Percentiles rank a stretch among this genome's conserved stretches.
Conservation (phyloP, 805 yeast genomes). For the Ogataea corticis region DNA sequence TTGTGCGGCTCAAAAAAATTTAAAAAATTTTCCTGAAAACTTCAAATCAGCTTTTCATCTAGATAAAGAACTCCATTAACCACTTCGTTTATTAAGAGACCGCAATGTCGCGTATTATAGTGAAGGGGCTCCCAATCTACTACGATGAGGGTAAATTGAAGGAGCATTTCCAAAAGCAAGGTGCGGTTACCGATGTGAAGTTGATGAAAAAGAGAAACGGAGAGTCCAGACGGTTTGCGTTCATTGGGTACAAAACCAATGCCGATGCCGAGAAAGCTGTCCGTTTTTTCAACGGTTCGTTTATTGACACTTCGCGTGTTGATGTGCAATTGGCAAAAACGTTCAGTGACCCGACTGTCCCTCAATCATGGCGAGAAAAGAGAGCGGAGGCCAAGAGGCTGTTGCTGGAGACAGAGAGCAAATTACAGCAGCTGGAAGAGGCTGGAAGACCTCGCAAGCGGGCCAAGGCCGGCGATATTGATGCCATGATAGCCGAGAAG, state of each 20-base stretch:
- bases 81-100: not conserved
- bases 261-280: slow-evolving; percentile 80
- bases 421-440: slow-evolving; percentile 50
- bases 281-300: slow-evolving; percentile 70
- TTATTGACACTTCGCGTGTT: slow-evolving; percentile 78
- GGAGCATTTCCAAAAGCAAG: slow-evolving; percentile 58
- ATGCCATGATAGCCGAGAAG: slow-evolving; percentile 51
- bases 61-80: too few relatives aligned
- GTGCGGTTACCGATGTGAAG: slow-evolving; percentile 82
- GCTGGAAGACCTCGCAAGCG: slow-evolving; percentile 42
- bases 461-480: slow-evolving; percentile 33
- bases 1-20: slow-evolving; percentile 5
- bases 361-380: slow-evolving; percentile 60
- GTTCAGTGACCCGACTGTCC: slow-evolving; percentile 80
- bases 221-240: slow-evolving; percentile 89
- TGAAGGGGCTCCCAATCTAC: slow-evolving; percentile 83
- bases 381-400: slow-evolving; percentile 51
- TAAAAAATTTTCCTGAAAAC: not conserved
- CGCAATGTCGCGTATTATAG: slow-evolving; percentile 80
- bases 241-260: slow-evolving; percentile 76
- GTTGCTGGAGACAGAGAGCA: slow-evolving; percentile 49
- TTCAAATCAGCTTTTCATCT: not conserved
- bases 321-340: slow-evolving; percentile 83
- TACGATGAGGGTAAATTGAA: slow-evolving; percentile 71
- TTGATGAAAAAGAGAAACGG: slow-evolving; percentile 80